These are phyloP conservation scores for Globisporangium acanthophoron DNA, from an alignment of 352 stramenopile genomes.

Conservation along the genomic window DNA sequence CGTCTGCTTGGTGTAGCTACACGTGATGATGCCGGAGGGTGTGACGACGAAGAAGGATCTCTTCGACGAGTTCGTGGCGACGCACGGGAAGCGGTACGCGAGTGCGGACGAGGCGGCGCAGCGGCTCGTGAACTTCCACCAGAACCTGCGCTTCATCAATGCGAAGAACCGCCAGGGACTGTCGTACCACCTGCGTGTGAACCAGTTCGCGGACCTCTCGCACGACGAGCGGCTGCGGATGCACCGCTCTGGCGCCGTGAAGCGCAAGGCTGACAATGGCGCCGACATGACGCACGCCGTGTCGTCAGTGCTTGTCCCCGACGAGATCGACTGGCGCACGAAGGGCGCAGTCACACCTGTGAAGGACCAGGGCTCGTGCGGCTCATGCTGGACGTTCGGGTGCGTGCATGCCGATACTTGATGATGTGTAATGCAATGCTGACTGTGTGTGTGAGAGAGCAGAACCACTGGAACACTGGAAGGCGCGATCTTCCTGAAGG, in stretches of 20 bases:
- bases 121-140: conserved; percentile 65
- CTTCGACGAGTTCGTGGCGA: conserved; percentile 63
- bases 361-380: conserved; percentile 90
- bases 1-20: conserved; percentile 35
- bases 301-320: conserved; percentile 31
- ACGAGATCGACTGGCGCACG: conserved; percentile 84
- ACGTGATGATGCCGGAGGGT: conserved; percentile 79
- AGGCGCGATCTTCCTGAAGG: conserved; percentile 62
- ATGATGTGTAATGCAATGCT: too few relatives aligned
- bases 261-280: conserved; percentile 59
- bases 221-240: conserved; percentile 57
- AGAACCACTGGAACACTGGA: conserved; percentile 80
- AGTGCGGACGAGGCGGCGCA: conserved; percentile 37
- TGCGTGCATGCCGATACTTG: conserved; percentile 10
- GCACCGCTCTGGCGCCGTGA: conserved; percentile 33
- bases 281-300: conserved; percentile 38
- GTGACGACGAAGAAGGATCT: conserved; percentile 40
- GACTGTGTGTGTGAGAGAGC: not conserved
- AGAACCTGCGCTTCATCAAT: conserved; percentile 85
- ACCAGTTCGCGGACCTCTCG: conserved; percentile 80
- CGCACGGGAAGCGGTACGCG: conserved; percentile 58
- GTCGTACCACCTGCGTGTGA: conserved; percentile 72
- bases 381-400: conserved; percentile 91
- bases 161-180: conserved; percentile 78
- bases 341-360: conserved; percentile 86